These are phyloP conservation scores for Dioscorea zingiberensis DNA, from an alignment of 106 monocot species.

Conservation along the genomic window DNA sequence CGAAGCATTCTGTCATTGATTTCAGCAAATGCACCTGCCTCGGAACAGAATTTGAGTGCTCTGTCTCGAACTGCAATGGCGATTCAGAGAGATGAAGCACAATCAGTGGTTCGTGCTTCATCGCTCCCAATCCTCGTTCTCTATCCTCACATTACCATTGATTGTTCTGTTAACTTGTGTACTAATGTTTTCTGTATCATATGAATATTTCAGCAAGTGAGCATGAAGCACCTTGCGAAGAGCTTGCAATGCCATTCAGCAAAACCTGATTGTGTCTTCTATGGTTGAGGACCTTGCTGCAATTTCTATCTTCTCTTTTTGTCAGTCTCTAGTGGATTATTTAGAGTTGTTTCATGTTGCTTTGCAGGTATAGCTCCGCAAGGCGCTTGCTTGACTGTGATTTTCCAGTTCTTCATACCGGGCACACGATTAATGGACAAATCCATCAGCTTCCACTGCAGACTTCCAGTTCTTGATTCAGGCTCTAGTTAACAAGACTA, in stretches of 20 bases:
- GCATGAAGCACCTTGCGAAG: slow-evolving; percentile 87
- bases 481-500: slow-evolving; percentile 36
- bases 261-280: slow-evolving; percentile 88
- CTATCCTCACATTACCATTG: background rate
- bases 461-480: slow-evolving; percentile 80
- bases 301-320: background rate
- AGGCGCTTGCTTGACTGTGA: slow-evolving; percentile 86
- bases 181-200: background rate
- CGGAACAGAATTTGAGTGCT: slow-evolving; percentile 51
- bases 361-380: slow-evolving; percentile 68
- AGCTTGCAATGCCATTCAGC: slow-evolving; percentile 91
- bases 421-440: slow-evolving; percentile 79
- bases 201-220: slow-evolving; percentile 67
- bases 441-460: slow-evolving; percentile 95
- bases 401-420: slow-evolving; percentile 92
- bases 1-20: background rate
- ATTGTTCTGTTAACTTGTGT: background rate
- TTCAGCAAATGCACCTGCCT: slow-evolving; percentile 60
- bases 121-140: background rate
- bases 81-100: slow-evolving; percentile 78
- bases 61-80: slow-evolving; percentile 75
- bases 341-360: background rate
- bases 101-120: slow-evolving; percentile 51
- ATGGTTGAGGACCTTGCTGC: slow-evolving; percentile 35
- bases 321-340: background rate